Evolutionary conservation across 805 yeast species (phyloP).

Genomic region (Yamadazyma akitaensis): DNA sequence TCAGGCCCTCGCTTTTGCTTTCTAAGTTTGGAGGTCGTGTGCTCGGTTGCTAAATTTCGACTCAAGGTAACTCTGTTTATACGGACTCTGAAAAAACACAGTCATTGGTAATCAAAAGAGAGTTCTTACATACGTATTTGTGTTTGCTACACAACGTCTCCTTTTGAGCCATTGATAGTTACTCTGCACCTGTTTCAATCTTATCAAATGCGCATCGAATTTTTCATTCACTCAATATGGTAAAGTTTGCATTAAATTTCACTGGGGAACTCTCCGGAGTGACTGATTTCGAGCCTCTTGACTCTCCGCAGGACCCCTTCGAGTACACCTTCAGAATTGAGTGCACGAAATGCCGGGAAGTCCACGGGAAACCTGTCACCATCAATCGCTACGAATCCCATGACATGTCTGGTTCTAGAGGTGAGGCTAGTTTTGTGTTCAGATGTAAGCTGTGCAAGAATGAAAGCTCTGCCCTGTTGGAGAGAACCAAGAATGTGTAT

Average conservation of each 20-base stretch:
- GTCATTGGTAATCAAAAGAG: too few relatives aligned
- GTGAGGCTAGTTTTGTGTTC: constrained; percentile 81
- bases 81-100: too few relatives aligned
- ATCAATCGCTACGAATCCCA: constrained; percentile 66
- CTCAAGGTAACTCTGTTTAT: neutral
- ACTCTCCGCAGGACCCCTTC: constrained; percentile 57
- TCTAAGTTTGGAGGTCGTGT: neutral
- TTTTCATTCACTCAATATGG: constrained; percentile 23
- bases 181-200: neutral
- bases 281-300: constrained; percentile 55
- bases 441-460: constrained; percentile 64
- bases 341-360: constrained; percentile 79
- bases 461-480: constrained; percentile 36
- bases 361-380: constrained; percentile 65
- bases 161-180: too few relatives aligned
- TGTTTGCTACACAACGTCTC: too few relatives aligned
- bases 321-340: constrained; percentile 71
- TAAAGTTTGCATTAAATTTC: constrained; percentile 33
- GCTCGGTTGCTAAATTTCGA: neutral
- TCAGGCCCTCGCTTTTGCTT: constrained; percentile 4
- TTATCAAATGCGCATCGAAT: neutral
- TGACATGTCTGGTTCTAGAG: constrained; percentile 67
- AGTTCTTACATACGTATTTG: too few relatives aligned
- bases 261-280: constrained; percentile 54
- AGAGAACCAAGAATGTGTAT: constrained; percentile 29